phyloP scores from a whole-genome alignment of 768 basidiomycete genomes.

The Boletus sensibilis region DNA sequence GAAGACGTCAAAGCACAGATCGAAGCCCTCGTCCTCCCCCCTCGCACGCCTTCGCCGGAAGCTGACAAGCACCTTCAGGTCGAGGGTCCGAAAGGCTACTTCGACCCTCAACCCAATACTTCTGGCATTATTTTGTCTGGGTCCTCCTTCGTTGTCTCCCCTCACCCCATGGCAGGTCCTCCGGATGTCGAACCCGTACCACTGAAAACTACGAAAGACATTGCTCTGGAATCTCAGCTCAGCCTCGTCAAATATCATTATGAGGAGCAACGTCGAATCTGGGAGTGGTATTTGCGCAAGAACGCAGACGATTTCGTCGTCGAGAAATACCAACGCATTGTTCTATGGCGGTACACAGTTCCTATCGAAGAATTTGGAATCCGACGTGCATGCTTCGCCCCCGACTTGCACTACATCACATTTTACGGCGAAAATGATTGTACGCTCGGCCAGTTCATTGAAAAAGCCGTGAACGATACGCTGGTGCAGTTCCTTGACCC shows the following conservation, averaged over 20 bases:
- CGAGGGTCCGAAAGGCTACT: slow-evolving; percentile 42
- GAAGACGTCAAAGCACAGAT: slow-evolving; percentile 69
- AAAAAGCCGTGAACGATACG: slow-evolving; percentile 68
- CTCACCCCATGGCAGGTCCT: slow-evolving; percentile 28
- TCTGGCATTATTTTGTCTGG: slow-evolving; percentile 31
- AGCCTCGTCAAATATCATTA: slow-evolving; percentile 74
- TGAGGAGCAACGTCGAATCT: slow-evolving; percentile 83
- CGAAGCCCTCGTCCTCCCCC: slow-evolving; percentile 46
- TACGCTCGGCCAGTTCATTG: slow-evolving; percentile 92
- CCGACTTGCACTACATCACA: slow-evolving; percentile 66
- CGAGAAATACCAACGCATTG: slow-evolving; percentile 90
- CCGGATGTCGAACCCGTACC: slow-evolving; percentile 41
- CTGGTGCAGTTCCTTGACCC: slow-evolving; percentile 69
- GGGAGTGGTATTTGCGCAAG: slow-evolving; percentile 94
- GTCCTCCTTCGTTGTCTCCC: slow-evolving; percentile 33
- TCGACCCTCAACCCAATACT: slow-evolving; percentile 37
- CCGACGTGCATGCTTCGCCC: slow-evolving; percentile 76
- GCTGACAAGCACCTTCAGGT: slow-evolving; percentile 26
- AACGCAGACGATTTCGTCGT: slow-evolving; percentile 85
- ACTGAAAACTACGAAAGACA: slow-evolving; percentile 65
- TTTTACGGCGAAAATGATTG: slow-evolving; percentile 94
- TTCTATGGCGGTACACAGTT: slow-evolving; percentile 75
- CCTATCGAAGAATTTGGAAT: slow-evolving; percentile 65
- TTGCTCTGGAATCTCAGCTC: slow-evolving; percentile 70
- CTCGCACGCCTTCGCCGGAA: slow-evolving; percentile 40